Conservation (phyloP, 805 yeast species). For the Hanseniaspora thailandica region DNA sequence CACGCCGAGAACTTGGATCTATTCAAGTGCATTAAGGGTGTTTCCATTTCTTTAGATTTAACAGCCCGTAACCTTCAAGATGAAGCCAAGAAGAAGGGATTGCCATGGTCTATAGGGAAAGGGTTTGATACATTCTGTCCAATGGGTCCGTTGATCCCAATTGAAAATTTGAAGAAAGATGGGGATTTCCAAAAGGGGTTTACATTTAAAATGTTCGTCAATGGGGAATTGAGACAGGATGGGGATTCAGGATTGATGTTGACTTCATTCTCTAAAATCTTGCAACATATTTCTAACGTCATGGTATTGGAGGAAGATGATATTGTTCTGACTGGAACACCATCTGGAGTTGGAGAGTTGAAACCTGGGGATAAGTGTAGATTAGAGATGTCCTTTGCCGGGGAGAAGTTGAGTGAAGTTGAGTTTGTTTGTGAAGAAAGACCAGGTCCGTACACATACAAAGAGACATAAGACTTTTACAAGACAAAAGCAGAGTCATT, state of each 20-base stretch:
- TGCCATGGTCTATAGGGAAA: conserved; percentile 94
- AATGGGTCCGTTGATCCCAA: conserved; percentile 60
- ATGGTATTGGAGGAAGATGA: conserved; percentile 91
- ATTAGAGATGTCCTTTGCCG: conserved; percentile 51
- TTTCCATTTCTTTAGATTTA: conserved; percentile 81
- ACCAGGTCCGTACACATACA: conserved; percentile 50
- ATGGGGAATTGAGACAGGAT: conserved; percentile 57
- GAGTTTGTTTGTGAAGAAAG: conserved; percentile 32
- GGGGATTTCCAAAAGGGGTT: conserved; percentile 37
- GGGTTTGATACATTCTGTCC: conserved; percentile 97
- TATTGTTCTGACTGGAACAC: conserved; percentile 87
- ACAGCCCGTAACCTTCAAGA: conserved; percentile 95
- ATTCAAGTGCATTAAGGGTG: conserved; percentile 68
- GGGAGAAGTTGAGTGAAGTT: conserved; percentile 41
- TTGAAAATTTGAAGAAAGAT: conserved; percentile 48
- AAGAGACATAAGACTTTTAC: conserved; percentile 27
- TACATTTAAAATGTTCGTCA: conserved; percentile 36
- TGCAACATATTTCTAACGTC: conserved; percentile 69
- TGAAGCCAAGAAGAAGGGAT: conserved; percentile 83
- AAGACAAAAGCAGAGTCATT: no score
- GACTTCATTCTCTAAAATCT: conserved; percentile 70
- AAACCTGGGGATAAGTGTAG: conserved; percentile 65
- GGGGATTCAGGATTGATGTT: conserved; percentile 77
- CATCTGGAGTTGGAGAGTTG: conserved; percentile 88
- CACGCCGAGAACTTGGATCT: conserved; percentile 41